Evolutionary conservation across 257 asterid genomes (phyloP).

Genomic region (Primulina huaijiensis): DNA sequence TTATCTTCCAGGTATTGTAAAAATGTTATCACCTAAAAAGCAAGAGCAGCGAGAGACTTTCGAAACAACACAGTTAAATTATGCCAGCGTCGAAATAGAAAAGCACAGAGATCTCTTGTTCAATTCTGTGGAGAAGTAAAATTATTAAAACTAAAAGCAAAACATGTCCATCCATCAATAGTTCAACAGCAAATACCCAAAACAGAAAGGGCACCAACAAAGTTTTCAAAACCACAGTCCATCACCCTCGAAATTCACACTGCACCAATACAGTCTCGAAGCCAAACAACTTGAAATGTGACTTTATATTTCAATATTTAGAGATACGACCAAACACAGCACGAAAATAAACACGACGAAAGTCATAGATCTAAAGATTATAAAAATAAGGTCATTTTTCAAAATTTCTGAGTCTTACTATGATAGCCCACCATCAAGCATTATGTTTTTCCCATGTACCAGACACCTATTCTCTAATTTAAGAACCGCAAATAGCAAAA

Average conservation of each 20-base stretch:
- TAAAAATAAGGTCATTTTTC: not conserved
- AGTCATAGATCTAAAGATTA: not conserved
- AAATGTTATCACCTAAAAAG: not conserved
- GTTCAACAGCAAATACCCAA: not conserved
- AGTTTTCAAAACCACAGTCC: not conserved
- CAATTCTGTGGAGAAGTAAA: not conserved
- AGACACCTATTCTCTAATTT: not conserved
- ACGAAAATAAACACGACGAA: not conserved
- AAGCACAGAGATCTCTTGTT: not conserved
- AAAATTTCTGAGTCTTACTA: not conserved
- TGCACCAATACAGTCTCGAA: not conserved
- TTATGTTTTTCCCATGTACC: not conserved
- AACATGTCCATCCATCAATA: not conserved
- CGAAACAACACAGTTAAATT: not conserved
- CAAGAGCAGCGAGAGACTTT: not conserved
- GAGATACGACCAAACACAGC: not conserved
- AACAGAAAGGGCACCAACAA: not conserved
- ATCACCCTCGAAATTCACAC: not conserved
- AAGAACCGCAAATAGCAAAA: not conserved
- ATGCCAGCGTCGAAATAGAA: not conserved
- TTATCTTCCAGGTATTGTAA: not conserved
- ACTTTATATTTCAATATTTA: not conserved
- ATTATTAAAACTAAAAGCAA: no score
- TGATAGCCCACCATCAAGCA: not conserved
- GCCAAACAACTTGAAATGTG: not conserved